These are phyloP conservation scores for Bryoerythrophyllum caledonicum DNA, from an alignment of 225 moss, liverwort and hornwort genomes.

Conservation along the genomic window DNA sequence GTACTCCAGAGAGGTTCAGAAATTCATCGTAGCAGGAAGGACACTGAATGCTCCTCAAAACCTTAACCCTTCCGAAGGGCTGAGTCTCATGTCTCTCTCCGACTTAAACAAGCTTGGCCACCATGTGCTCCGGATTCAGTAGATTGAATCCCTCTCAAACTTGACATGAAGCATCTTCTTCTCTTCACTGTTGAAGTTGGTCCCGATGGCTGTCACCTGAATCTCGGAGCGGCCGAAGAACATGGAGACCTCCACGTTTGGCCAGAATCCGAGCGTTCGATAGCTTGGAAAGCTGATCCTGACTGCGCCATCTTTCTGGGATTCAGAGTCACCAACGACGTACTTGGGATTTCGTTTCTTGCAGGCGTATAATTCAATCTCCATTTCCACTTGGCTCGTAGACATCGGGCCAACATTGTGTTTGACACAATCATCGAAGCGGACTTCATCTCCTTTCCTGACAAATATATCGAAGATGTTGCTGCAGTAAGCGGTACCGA, in stretches of 20 bases:
- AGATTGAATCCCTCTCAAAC: conserved; percentile 7
- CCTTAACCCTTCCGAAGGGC: too few species aligned
- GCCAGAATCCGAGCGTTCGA: not conserved
- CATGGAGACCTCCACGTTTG: not conserved
- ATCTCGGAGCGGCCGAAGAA: conserved; percentile 29
- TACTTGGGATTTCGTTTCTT: not conserved
- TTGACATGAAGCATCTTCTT: not conserved
- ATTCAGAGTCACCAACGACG: not conserved
- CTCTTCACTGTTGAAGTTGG: not conserved
- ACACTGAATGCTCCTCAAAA: too few species aligned
- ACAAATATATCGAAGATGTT: not conserved
- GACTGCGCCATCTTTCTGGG: not conserved
- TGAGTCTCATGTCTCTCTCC: too few species aligned
- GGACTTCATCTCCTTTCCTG: conserved; percentile 5
- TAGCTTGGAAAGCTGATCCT: not conserved
- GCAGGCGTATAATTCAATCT: not conserved
- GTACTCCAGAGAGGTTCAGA: too few species aligned
- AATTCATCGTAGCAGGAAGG: too few species aligned
- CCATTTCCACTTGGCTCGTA: not conserved
- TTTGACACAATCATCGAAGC: not conserved
- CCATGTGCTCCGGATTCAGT: not conserved
- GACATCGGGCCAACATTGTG: accelerated
- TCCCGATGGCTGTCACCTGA: not conserved
- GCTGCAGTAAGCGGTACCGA: not conserved
- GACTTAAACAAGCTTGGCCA: too few species aligned